Percentiles rank a stretch among this genome's conserved stretches.
Evolutionary conservation across 2,329 filamentous ascomycete species (phyloP).

Genomic region (Meredithiella fracta): DNA sequence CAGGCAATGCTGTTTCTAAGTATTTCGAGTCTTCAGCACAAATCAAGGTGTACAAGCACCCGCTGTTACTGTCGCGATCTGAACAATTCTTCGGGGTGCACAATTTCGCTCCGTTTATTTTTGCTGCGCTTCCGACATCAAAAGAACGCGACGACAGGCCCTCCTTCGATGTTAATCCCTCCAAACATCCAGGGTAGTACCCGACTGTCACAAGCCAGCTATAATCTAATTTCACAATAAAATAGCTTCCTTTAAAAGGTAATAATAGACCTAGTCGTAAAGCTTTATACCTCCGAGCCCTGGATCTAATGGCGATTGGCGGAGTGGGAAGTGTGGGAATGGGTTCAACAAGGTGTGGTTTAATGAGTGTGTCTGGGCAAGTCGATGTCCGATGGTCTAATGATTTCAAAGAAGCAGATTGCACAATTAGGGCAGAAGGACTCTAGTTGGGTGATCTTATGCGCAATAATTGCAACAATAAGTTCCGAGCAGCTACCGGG

Average conservation of each 20-base stretch:
- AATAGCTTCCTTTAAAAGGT: background rate
- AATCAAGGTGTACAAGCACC: background rate
- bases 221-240: constrained; percentile 4
- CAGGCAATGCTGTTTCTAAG: constrained; percentile 5
- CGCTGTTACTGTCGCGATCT: background rate
- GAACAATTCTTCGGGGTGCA: background rate
- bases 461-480: too few species aligned
- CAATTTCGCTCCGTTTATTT: background rate
- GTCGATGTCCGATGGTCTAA: too few species aligned
- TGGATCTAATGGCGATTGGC: too few species aligned
- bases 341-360: too few species aligned
- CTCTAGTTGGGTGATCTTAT: too few species aligned
- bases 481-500: too few species aligned
- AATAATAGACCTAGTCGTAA: too few species aligned
- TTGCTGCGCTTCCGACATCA: background rate
- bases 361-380: too few species aligned
- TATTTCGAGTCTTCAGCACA: constrained; percentile 7
- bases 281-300: too few species aligned
- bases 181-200: constrained; percentile 7
- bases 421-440: too few species aligned
- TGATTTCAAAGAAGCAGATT: too few species aligned
- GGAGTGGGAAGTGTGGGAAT: too few species aligned
- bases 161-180: constrained; percentile 12
- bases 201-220: constrained; percentile 1
- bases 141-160: constrained; percentile 9